A percentile compares a stretch with the other conserved stretches of the same genome.
phyloP scores from a whole-genome alignment of 2,329 filamentous ascomycete genomes.

The Fusarium pilosicola region DNA sequence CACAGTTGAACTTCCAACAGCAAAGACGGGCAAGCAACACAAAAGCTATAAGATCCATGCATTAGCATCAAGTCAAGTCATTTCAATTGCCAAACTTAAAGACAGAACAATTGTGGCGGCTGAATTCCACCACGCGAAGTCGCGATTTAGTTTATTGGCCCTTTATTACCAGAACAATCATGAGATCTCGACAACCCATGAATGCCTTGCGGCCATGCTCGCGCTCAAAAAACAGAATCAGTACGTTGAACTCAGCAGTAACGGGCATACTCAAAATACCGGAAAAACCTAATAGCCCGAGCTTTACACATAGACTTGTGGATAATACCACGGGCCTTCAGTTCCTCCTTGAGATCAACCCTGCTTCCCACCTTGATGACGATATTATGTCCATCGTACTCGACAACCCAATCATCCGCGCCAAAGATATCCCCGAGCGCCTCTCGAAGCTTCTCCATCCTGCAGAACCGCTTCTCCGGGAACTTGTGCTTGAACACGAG shows the following conservation, averaged over 20 bases:
- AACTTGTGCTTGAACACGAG: not conserved
- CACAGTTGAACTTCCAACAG: not conserved
- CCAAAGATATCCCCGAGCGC: not conserved
- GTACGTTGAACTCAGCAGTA: not conserved
- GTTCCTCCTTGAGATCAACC: not conserved
- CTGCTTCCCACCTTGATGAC: not conserved
- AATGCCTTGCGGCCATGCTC: not conserved
- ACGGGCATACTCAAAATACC: not conserved
- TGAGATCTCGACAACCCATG: not conserved
- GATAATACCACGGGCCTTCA: not conserved
- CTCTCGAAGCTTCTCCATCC: not conserved
- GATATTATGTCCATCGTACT: not conserved
- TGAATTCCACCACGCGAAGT: accelerated
- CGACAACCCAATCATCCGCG: not conserved
- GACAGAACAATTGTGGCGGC: accelerated
- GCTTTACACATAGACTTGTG: not conserved
- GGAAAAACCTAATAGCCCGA: not conserved
- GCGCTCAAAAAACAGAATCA: accelerated
- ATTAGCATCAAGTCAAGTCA: accelerated
- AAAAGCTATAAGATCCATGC: accelerated
- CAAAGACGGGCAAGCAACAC: accelerated
- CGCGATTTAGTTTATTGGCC: not conserved
- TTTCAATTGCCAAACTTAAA: not conserved
- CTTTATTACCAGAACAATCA: accelerated
- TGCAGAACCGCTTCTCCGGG: not conserved